These are phyloP conservation scores for Candida sp. DNA, from an alignment of 1,139 yeast species.

Conservation along the genomic window DNA sequence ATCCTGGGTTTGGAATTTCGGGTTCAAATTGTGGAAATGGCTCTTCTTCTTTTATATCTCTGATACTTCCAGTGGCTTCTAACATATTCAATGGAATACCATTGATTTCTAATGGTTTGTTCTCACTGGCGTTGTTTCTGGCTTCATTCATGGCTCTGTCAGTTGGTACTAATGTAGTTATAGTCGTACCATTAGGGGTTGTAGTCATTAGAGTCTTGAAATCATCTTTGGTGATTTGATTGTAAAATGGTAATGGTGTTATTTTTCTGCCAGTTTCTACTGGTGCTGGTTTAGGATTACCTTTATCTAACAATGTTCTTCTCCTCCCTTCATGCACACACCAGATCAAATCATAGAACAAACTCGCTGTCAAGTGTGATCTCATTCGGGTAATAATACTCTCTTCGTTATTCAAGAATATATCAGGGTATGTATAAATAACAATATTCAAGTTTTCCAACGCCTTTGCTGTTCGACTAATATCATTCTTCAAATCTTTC, in stretches of 20 bases:
- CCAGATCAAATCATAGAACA: conserved; percentile 92
- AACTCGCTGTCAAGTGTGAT: conserved; percentile 86
- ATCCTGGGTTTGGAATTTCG: not conserved
- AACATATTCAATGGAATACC: conserved; percentile 81
- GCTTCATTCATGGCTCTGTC: conserved; percentile 66
- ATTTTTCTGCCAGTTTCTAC: conserved; percentile 24
- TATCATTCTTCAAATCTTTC: conserved; percentile 89
- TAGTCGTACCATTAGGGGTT: conserved; percentile 89
- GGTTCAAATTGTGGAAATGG: not conserved
- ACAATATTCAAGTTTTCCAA: conserved; percentile 87
- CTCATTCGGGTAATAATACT: conserved; percentile 88
- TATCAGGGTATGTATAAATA: conserved; percentile 81
- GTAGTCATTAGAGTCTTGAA: conserved; percentile 83
- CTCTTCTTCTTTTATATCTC: conserved; percentile 14
- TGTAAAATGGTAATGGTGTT: conserved; percentile 86
- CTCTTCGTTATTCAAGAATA: conserved; percentile 42
- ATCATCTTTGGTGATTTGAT: conserved; percentile 89
- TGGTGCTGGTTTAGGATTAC: conserved; percentile 18
- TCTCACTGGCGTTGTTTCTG: conserved; percentile 49
- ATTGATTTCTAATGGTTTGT: conserved; percentile 64
- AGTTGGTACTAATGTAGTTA: conserved; percentile 87
- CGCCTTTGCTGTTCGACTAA: conserved; percentile 90
- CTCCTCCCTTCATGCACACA: conserved; percentile 93
- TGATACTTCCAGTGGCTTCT: conserved; percentile 74
- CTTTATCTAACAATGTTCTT: conserved; percentile 53